Conservation (phyloP, 805 yeast species). For the Yarrowia sp. region DNA sequence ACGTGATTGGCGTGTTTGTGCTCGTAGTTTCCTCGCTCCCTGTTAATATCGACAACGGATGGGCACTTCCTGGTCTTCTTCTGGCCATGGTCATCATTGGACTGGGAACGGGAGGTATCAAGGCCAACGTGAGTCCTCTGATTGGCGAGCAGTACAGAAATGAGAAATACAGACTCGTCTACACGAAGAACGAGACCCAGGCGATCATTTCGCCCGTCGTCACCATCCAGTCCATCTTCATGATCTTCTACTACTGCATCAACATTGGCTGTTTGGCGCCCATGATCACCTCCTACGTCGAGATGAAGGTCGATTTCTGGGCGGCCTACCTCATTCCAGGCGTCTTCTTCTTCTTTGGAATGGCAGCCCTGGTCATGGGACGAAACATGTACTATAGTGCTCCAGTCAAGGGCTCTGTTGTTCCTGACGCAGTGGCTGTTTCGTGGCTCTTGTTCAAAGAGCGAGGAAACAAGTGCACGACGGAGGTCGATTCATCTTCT, state of each 20-base stretch:
- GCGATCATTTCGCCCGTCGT: conserved; percentile 74
- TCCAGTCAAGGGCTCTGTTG: conserved; percentile 67
- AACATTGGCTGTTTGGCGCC: conserved; percentile 78
- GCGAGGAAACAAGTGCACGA: conserved; percentile 47
- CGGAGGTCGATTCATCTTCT: background rate
- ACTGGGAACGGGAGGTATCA: conserved; percentile 81
- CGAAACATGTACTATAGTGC: conserved; percentile 61
- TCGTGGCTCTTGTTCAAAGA: conserved; percentile 56
- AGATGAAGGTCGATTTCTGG: conserved; percentile 63
- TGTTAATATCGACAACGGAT: conserved; percentile 56
- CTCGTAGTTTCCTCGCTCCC: conserved; percentile 76
- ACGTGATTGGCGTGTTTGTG: conserved; percentile 67
- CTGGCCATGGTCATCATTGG: conserved; percentile 68
- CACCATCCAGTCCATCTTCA: conserved; percentile 75
- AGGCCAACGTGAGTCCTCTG: conserved; percentile 76
- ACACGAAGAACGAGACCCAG: conserved; percentile 56
- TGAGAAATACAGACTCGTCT: conserved; percentile 61
- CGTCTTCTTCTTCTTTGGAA: conserved; percentile 68
- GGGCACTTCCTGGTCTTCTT: conserved; percentile 69
- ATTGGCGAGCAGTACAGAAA: conserved; percentile 77
- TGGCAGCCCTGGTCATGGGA: conserved; percentile 60
- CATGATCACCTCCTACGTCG: conserved; percentile 78
- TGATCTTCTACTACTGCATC: conserved; percentile 77
- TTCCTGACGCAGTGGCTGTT: conserved; percentile 60
- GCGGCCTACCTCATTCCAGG: conserved; percentile 77